Base-by-base conservation (phyloP, 225 moss, liverwort and hornwort species). In the Physcomitrellopsis africana region DNA sequence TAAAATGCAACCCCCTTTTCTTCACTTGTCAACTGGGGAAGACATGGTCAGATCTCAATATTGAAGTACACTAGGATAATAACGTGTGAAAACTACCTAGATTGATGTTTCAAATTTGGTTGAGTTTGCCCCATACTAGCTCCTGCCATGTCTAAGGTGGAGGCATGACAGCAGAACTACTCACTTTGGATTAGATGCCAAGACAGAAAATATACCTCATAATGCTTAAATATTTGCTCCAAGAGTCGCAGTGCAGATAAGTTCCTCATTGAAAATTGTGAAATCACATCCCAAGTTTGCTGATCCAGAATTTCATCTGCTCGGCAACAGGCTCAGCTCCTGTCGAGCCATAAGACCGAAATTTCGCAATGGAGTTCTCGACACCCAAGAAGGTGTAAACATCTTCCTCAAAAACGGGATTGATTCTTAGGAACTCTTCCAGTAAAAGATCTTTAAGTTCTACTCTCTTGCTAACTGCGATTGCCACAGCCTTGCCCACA, bases 351-450 rank as follows among this genome's bases (percentile, higher is more conserved):
- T 85, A 99, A 0, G 99, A 99, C 29, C 70, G 81, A 48, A 99
- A 99, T 69, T 99, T 99, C 51, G 79, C 75, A 59, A 99, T 95
- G n/a, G 87, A 87, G 59, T 95, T 99, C 49, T 99, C 90, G 0
- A 95, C 86, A 27, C 99, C 99, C 72, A 99, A 86, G 73, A 89
- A 99, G 41, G 89, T 79, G 79, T 99, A 99, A 7, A 99, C 95
- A 48, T 89, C 93, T 22, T 93, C 88, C 20, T 91, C 90, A 68
- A 99, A 92, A 11, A 84, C 69, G 37, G 90, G 85, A 71, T 91
- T 89, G 41, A 99, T 92, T 6, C 60, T 71, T 54, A 52, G 89
- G 27, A 87, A 82, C 68, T 99, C 93, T 19, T 95, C 89, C 61
- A 95, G 60, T 12, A 92, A 88, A 48, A 99, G 82, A 17, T 88